phyloP scores from a whole-genome alignment of 495 filamentous ascomycete species.

The Talaromyces wortmannii region DNA sequence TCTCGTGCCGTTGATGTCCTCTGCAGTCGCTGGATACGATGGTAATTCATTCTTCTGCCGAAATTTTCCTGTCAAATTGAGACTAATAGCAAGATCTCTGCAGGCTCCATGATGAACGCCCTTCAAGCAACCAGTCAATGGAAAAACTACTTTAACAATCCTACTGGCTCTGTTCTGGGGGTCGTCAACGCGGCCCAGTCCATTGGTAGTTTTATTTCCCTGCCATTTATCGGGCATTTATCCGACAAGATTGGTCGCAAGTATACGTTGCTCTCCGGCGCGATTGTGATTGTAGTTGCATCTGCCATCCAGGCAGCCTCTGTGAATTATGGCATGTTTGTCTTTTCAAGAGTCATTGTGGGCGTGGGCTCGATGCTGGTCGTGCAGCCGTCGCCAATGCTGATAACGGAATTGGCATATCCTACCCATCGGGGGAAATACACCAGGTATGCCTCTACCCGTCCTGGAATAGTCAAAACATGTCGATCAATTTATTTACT shows the following conservation, averaged over 20 bases:
- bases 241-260: constrained; percentile 14
- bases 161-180: constrained; percentile 45
- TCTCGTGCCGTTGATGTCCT: constrained; percentile 29
- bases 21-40: constrained; percentile 32
- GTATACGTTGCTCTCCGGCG: constrained; percentile 8
- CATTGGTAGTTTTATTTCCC: constrained; percentile 45
- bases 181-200: constrained; percentile 58
- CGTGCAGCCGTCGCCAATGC: constrained; percentile 46
- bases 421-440: constrained; percentile 45
- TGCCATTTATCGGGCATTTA: constrained; percentile 9
- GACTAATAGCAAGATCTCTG: too few species aligned
- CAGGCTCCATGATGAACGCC: constrained; percentile 24
- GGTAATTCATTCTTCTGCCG: background rate
- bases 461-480: too few species aligned
- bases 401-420: constrained; percentile 56
- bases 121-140: constrained; percentile 19
- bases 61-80: too few species aligned
- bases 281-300: constrained; percentile 7
- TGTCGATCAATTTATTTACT: too few species aligned
- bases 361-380: constrained; percentile 22
- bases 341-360: constrained; percentile 22
- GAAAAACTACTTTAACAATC: constrained; percentile 27
- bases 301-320: constrained; percentile 18
- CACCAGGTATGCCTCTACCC: too few species aligned
- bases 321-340: constrained; percentile 19